Evolutionary conservation across 1,284 basidiomycete genomes (phyloP), one percentile per base, ranked within the genome.

Genomic region (Mycosarcoma maydis): DNA sequence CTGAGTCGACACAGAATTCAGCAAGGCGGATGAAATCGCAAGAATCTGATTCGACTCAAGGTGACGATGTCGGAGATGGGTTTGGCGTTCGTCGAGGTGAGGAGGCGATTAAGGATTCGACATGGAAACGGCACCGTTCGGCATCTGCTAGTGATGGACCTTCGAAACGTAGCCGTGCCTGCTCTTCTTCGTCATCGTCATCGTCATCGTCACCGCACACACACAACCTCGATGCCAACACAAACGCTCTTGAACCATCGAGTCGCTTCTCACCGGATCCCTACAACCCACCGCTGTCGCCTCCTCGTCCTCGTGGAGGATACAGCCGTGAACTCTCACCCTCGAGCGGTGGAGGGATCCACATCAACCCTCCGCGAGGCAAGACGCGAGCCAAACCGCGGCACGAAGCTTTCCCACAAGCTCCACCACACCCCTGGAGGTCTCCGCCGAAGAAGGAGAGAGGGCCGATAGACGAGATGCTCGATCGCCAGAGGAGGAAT

Each of bases 211-310:
- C 22, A n/a, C n/a, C n/a, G n/a, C n/a, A n/a, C n/a, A n/a, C n/a
- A n/a, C n/a, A n/a, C n/a, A n/a, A n/a, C n/a, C n/a, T n/a, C 22
- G 43, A 45, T 27, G 39, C 30, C 16, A 27, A 51, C 33, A 7
- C 14, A 2, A 4, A 6, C 3, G 43, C 27, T 13, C 16, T 32
- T 20, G 24, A 23, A 4, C 41, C 55, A n/a, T 66, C 62, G 0
- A 55, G 47, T 6, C 43, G 48, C 22, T 76, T 69, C 51, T 72
- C 67, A 8, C 74, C 74, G 3, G 72, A 76, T 27, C 74, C 72
- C 0, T 76, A 43, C 52, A 70, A 75, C 39, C 74, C 74, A 2
- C 74, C 74, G 4, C 23, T 65, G 14, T 74, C 74, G 0, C 65
- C 74, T 19, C 60, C 51, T 2, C 55, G 69, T 3, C 68, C 72